Evolutionary conservation across 352 stramenopile species (phyloP).

Genomic region (Phytophthora pini): DNA sequence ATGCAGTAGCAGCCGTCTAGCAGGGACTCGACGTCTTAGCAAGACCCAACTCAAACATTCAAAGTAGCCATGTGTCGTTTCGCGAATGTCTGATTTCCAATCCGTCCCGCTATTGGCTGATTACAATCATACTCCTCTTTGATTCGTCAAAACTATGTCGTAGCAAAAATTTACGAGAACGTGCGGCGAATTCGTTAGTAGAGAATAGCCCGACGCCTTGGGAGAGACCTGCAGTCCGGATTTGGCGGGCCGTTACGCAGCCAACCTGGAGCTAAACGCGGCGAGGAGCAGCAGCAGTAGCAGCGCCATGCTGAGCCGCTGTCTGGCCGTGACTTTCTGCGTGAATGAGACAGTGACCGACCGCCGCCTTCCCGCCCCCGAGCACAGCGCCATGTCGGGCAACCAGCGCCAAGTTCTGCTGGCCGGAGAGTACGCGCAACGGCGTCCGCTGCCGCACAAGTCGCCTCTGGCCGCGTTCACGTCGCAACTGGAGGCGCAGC

Average conservation of each 20-base stretch:
- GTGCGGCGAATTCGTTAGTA: conserved; percentile 11
- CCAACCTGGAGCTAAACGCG: conserved; percentile 37
- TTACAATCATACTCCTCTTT: not conserved
- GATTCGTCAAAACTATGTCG: not conserved
- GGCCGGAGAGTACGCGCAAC: conserved; percentile 43
- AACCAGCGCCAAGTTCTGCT: conserved; percentile 44
- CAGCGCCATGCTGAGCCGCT: conserved; percentile 37
- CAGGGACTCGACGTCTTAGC: not conserved
- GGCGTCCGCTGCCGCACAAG: conserved; percentile 29
- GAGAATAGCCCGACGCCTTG: not conserved
- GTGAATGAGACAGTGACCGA: conserved; percentile 41
- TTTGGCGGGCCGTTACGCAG: conserved; percentile 39
- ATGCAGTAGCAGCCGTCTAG: not conserved
- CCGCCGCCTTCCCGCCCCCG: conserved; percentile 25
- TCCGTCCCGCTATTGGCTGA: not conserved
- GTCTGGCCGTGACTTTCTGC: conserved; percentile 39
- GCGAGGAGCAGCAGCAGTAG: conserved; percentile 17
- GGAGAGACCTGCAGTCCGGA: conserved; percentile 26
- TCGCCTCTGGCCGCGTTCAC: conserved; percentile 33
- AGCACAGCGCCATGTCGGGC: conserved; percentile 24
- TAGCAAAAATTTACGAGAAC: conserved; percentile 4
- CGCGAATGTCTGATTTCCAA: not conserved
- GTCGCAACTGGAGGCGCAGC: conserved; percentile 31
- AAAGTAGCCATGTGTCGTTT: conserved; percentile 11
- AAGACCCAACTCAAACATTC: not conserved